Evolutionary conservation across 441 rosid genomes (phyloP), one percentile per base, ranked within the genome.

Genomic region (Euphorbia schlechtendalii): DNA sequence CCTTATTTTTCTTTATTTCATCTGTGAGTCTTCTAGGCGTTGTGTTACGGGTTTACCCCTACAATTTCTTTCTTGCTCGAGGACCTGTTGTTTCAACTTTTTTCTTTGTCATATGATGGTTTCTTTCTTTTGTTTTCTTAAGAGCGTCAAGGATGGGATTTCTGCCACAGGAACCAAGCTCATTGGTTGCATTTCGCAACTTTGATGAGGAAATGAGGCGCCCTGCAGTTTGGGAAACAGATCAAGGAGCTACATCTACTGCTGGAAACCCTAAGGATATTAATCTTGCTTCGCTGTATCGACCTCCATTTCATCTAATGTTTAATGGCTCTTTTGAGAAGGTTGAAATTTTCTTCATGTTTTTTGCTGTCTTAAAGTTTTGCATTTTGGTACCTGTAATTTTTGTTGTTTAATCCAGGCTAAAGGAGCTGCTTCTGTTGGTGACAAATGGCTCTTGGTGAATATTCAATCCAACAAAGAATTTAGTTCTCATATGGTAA

Each of bases 401-500:
- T 5, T 63, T 57, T 52, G 32, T 20, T 41, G 43, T 57, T 61
- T 58, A 56, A 24, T 80, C 52, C 74, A 94, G 96, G 99, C 94
- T 52, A 94, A 94, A 74, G 74, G 73, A 53, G 82, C 80, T 66
- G 94, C 96, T 61, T 79, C 88, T 64, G 65, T 80, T 65, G 81
- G 87, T 69, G 90, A 84, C 73, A 87, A 94, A 79, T 94, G 99
- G 99, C 96, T 94, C 24, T 79, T 94, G 14, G 88, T 91, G 69
- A 90, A 94, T 77, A 74, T 94, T 79, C 99, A 94, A 72, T 90
- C 97, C 30, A 83, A 83, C 20, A 89, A 83, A 62, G 99, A 94
- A 72, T 94, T 94, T 68, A 91, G 90, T 82, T 94, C 99, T 61
- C 97, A 94, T 78, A 91, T 87, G 96, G 99, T 94, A n/a, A 84